phyloP scores from a whole-genome alignment of 768 basidiomycete species.

The Pulveroboletus sp. region DNA sequence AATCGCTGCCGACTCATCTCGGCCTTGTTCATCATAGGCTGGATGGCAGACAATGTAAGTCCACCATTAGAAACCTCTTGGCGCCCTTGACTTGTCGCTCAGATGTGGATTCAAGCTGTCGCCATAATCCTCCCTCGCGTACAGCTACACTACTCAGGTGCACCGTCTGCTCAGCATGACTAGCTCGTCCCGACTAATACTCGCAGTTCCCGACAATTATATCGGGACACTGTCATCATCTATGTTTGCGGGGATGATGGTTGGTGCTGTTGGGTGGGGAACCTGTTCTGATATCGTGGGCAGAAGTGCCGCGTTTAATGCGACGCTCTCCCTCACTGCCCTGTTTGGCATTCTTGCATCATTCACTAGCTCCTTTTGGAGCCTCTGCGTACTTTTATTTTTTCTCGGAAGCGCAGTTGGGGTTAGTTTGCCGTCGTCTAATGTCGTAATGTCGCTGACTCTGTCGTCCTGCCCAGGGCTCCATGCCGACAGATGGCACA shows the following conservation, averaged over 20 bases:
- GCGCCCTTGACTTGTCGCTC: constrained; percentile 26
- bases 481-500: constrained; percentile 97
- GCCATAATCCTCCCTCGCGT: constrained; percentile 96
- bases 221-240: constrained; percentile 83
- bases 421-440: constrained; percentile 41
- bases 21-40: constrained; percentile 45
- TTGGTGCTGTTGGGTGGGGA: constrained; percentile 90
- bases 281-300: constrained; percentile 90
- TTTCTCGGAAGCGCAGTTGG: constrained; percentile 91
- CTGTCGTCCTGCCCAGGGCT: constrained; percentile 48
- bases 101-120: constrained; percentile 94
- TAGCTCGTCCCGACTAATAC: constrained; percentile 13
- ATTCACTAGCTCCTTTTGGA: constrained; percentile 60
- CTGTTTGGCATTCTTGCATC: constrained; percentile 82
- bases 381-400: constrained; percentile 76
- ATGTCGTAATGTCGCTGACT: not conserved
- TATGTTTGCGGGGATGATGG: constrained; percentile 97
- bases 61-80: not conserved
- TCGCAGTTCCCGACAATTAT: constrained; percentile 62
- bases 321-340: constrained; percentile 85
- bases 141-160: constrained; percentile 80
- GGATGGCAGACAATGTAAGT: constrained; percentile 89
- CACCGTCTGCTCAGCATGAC: constrained; percentile 10
- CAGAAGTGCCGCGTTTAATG: constrained; percentile 85
- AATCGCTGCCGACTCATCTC: not conserved